These are phyloP conservation scores for Saccharomycopsis sp. DNA, from an alignment of 805 yeast genomes.

Conservation along the genomic window DNA sequence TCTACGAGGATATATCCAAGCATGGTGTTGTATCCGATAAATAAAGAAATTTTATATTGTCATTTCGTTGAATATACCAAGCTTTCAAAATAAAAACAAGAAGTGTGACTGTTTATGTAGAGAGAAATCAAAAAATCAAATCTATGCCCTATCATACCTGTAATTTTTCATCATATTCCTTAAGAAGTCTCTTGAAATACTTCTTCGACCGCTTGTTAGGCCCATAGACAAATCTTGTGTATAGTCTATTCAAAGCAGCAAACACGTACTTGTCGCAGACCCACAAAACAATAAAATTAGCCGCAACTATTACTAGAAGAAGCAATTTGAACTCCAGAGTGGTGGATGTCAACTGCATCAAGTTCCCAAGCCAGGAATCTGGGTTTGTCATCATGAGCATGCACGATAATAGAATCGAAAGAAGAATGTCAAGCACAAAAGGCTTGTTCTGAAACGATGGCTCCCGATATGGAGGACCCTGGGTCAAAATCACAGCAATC, in stretches of 20 bases:
- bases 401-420: constrained; percentile 44
- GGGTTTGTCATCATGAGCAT: constrained; percentile 49
- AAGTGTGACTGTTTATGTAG: too few species aligned
- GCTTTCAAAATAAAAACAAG: too few species aligned
- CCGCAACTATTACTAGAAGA: constrained; percentile 39
- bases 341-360: constrained; percentile 71
- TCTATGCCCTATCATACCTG: too few species aligned
- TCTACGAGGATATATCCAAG: constrained; percentile 16
- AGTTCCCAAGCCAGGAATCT: constrained; percentile 48
- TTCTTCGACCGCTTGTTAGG: constrained; percentile 16
- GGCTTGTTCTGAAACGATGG: constrained; percentile 62
- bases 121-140: too few species aligned
- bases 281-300: constrained; percentile 45
- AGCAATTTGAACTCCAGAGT: constrained; percentile 42
- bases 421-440: constrained; percentile 54
- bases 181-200: constrained; percentile 17
- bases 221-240: constrained; percentile 14
- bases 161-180: constrained; percentile 4
- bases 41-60: too few species aligned
- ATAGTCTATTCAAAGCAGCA: constrained; percentile 31
- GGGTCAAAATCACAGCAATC: constrained; percentile 75
- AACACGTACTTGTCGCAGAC: constrained; percentile 41
- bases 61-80: too few species aligned
- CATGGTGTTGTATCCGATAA: neutral
- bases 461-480: constrained; percentile 90